phyloP scores from a whole-genome alignment of 306 rosid genomes.

The Casuarina cunninghamiana region DNA sequence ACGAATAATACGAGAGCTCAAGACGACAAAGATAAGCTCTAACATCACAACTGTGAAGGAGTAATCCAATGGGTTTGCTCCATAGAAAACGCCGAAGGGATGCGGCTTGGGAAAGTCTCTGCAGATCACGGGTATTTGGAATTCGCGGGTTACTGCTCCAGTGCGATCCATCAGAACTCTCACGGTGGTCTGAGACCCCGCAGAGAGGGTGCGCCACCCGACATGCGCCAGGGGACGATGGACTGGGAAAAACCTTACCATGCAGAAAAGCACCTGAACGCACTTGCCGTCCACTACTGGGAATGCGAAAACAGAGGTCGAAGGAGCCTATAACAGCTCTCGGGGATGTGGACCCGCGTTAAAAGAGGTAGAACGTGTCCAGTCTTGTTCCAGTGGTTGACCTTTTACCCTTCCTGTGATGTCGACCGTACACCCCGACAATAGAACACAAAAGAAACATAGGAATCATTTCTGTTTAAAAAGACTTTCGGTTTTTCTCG shows the following conservation, averaged over 20 bases:
- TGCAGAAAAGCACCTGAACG: constrained; percentile 25
- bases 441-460: too few relatives aligned
- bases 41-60: constrained; percentile 47
- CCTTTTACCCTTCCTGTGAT: not conserved
- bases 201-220: constrained; percentile 16
- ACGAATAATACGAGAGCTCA: constrained; percentile 38
- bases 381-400: constrained; percentile 29
- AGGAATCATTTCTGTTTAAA: too few relatives aligned
- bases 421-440: too few relatives aligned
- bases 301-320: constrained; percentile 4
- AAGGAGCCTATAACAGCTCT: not conserved
- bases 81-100: constrained; percentile 35
- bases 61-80: constrained; percentile 41
- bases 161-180: constrained; percentile 9
- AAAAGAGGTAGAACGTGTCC: constrained; percentile 41
- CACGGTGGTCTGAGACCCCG: not conserved
- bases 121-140: constrained; percentile 14
- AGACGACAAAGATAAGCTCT: constrained; percentile 33
- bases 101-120: not conserved
- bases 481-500: too few relatives aligned
- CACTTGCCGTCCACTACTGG: constrained; percentile 8
- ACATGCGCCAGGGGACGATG: constrained; percentile 22
- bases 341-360: constrained; percentile 54
- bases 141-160: not conserved
- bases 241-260: constrained; percentile 50